Evolutionary conservation across 2,329 filamentous ascomycete species (phyloP), one percentile per base, ranked within the genome.

Genomic region (Rutstroemia sp.): DNA sequence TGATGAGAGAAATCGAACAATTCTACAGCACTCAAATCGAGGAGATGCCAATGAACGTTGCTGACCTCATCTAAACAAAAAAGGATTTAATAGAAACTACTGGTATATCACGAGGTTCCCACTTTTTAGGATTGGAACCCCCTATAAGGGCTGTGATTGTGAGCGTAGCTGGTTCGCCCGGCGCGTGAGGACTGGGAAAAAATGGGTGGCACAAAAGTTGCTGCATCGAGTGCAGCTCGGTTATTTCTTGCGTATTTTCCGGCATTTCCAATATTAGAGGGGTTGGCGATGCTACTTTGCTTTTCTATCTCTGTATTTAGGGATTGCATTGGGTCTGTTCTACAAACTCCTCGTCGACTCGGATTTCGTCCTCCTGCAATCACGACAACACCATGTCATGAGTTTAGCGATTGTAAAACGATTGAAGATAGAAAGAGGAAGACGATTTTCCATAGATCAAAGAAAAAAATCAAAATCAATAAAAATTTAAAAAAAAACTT

Each of bases 11-110:
- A 78, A 99, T 99, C 70, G 94, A 99, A 78, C 90, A 96, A 80
- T 99, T 97, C 85, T 99, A 99, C 87, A 96, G 90, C 85, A 99
- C 94, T 75, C 94, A 99, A 81, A 97, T 99, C 68, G 94, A 99
- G 80, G 94, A 99, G 85, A 99, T 99, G 94, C 94, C 94, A 72
- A 97, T 99, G 94, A 88, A 88, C 76, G 85, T 88, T 69, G 85
- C 85, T 67, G 85, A 88, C 69, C 83, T 88, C 67, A 88, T 88
- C 75, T 87, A 86, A 83, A 61, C 60, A 61, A 52, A 42, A n/a
- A 42, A n/a, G 7, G 14, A 41, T 53, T 47, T 49, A 47, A 49
- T 57, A 50, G 10, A 61, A 60, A 54, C 59, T 65, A 60, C 39
- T 42, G 64, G 66, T 66, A 67, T 61, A 65, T 70, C 68, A 69